Evolutionary conservation across 2,329 filamentous ascomycete species (phyloP), one percentile per base, ranked within the genome.

Genomic region (Thermomyces lanuginosus): DNA sequence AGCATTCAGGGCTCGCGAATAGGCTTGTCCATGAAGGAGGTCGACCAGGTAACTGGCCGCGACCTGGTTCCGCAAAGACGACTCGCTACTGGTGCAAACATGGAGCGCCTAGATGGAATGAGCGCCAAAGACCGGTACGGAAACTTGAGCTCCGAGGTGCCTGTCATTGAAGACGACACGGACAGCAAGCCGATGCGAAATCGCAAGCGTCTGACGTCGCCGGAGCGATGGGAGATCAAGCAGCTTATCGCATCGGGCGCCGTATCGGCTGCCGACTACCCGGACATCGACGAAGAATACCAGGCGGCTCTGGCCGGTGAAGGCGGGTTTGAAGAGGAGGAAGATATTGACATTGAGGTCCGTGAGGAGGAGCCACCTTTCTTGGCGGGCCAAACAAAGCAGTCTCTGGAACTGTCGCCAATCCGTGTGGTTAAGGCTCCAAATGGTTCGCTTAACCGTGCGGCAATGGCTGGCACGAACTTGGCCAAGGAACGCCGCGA

Each of bases 391-490:
- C 91, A 98, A 51, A 98, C 89, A 1, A 93, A 93, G 46, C 84
- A 92, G 47, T 92, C 83, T 6, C 63, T 98, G 6, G 89, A 98
- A 45, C 59, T 98, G 3, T 93, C 84, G 2, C 89, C 89, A 0
- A 98, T 98, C 35, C 70, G 91, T 37, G 84, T 98, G 12, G 81
- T 98, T 41, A 95, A 95, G 54, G 89, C 89, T 1, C 91, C 89
- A 0, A 89, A 98, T 52, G 89, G 89, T n/a, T 95, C 86, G 3
- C 74, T 98, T 53, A 98, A 98, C 48, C 70, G 89, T 44, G 82
- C 91, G 24, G 91, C 91, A 9, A 92, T 95, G 79, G 76, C 84
- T 6, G 86, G 89, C 22, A 84, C 86, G 9, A 68, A 74, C 4
- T 56, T 98, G 8, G 80, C 86, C 3, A 92, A 89, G 48, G 89